Percentiles rank a stretch among this genome's conserved stretches.
These are phyloP conservation scores for Pyrenochaeta sp. DNA, from an alignment of 2,329 filamentous ascomycete species.

Conservation along the genomic window DNA sequence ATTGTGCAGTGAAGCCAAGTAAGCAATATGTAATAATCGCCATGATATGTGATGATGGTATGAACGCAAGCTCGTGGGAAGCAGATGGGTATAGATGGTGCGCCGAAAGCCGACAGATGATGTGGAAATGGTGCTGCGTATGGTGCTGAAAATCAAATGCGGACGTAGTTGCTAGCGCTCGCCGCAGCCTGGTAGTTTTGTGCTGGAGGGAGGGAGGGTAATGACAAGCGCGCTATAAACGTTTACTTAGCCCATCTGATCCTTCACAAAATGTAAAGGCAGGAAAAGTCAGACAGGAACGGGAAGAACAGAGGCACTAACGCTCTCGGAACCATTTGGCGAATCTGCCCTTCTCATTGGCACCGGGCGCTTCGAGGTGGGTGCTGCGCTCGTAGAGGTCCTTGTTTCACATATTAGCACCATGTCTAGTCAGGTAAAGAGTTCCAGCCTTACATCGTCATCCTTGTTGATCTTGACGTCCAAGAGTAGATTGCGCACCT, in stretches of 20 bases:
- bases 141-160: conserved; percentile 23
- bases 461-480: conserved; percentile 84
- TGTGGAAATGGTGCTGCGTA: not conserved
- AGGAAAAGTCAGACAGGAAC: conserved; percentile 16
- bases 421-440: conserved; percentile 13
- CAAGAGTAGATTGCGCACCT: conserved; percentile 77
- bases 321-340: conserved; percentile 58
- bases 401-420: conserved; percentile 46
- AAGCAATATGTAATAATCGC: not conserved
- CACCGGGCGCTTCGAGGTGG: conserved; percentile 60
- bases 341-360: conserved; percentile 53
- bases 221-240: conserved; percentile 33
- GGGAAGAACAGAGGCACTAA: conserved; percentile 43
- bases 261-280: conserved; percentile 18
- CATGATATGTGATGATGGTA: not conserved
- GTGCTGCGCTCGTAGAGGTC: conserved; percentile 68
- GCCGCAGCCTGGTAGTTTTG: conserved; percentile 37
- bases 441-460: conserved; percentile 75
- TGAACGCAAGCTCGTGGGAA: not conserved
- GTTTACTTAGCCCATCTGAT: conserved; percentile 35
- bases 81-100: not conserved
- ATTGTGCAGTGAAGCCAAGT: not conserved
- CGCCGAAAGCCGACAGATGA: not conserved
- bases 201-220: conserved; percentile 34
- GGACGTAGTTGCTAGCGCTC: conserved; percentile 29